Evolutionary conservation across 208 protist genomes (phyloP), one percentile per base, ranked within the genome.

Genomic region (Crithidia bombi): DNA sequence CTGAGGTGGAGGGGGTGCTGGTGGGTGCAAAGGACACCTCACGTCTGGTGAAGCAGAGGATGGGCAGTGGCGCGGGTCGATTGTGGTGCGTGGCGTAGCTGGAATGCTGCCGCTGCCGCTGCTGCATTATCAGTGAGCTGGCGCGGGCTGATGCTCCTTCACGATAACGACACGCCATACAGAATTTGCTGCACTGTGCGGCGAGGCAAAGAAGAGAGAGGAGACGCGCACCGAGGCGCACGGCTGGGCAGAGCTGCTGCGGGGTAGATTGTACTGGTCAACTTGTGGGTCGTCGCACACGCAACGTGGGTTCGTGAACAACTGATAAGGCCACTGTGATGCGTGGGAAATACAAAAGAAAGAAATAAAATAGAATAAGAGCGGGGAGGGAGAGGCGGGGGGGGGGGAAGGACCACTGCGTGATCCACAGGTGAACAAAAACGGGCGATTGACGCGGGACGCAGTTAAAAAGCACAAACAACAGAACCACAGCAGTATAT

Each of bases 191-290:
- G 39, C 49, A 25, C 54, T 57, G 21, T 32, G 23, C 35, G 35
- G 38, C 39, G 23, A 71, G 46, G 65, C 65, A 75, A 28, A 19
- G 38, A 23, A 47, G 30, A 11, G 57, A 21, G 49, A 65, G 12
- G 25, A 73, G 51, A 19, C 63, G 47, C 23, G 36, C 14, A 19
- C 23, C 25, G 19, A 65, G 26, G 28, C 21, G 51, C 6, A 56
- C 12, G 30, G 28, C 2, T 9, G 30, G 47, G 23, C 47, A 25
- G 14, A 10, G 14, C 47, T 17, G 19, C 25, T 10, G 19, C 14
- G 21, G 23, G 5, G 25, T 25, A 5, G 19, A 52, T 10, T 21
- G 10, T 12, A 5, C 2, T 9, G 47, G 23, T 25, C 10, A 14
- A 25, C 47, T 5, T 17, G 17, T 14, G 10, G 21, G 47, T 10